These are phyloP conservation scores for Parastagonospora avenae DNA, from an alignment of 2,329 filamentous ascomycete species.

Conservation along the genomic window DNA sequence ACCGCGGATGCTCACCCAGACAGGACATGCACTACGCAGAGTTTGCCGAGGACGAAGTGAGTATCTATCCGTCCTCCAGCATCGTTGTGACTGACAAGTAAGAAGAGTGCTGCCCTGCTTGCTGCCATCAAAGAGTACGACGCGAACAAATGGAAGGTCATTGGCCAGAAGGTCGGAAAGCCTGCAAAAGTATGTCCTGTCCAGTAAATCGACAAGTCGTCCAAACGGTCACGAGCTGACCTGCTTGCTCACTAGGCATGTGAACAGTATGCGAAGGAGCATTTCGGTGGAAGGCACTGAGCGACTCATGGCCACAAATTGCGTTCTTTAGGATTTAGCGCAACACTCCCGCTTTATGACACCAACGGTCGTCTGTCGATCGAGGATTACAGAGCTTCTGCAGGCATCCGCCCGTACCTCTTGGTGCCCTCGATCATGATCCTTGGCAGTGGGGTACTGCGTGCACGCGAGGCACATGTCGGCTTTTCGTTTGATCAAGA, in stretches of 20 bases:
- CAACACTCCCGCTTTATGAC: constrained; percentile 41
- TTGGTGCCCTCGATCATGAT: constrained; percentile 29
- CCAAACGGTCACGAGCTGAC: constrained; percentile 18
- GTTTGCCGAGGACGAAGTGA: constrained; percentile 94
- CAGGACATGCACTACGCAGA: constrained; percentile 99
- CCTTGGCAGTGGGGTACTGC: constrained; percentile 22
- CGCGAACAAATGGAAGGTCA: constrained; percentile 97
- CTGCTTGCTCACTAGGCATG: constrained; percentile 63
- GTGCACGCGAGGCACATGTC: constrained; percentile 23
- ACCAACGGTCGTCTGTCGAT: constrained; percentile 43
- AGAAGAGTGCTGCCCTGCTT: constrained; percentile 76
- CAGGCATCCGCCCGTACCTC: constrained; percentile 35
- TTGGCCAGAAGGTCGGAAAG: constrained; percentile 95
- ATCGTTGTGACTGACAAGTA: constrained; percentile 31
- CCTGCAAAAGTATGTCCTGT: constrained; percentile 77
- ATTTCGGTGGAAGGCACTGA: constrained; percentile 69
- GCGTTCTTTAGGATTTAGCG: constrained; percentile 43
- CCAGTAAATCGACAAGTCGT: constrained; percentile 3
- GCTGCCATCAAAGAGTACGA: constrained; percentile 99
- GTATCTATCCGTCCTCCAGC: constrained; percentile 13
- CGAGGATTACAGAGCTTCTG: constrained; percentile 37
- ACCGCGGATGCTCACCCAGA: constrained; percentile 28
- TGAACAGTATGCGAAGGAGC: constrained; percentile 94
- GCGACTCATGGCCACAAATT: constrained; percentile 49
- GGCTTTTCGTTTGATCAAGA: constrained; percentile 25